Evolutionary conservation across 2,329 filamentous ascomycete genomes (phyloP), one percentile per base, ranked within the genome.

Genomic region (Colletotrichum incanum): DNA sequence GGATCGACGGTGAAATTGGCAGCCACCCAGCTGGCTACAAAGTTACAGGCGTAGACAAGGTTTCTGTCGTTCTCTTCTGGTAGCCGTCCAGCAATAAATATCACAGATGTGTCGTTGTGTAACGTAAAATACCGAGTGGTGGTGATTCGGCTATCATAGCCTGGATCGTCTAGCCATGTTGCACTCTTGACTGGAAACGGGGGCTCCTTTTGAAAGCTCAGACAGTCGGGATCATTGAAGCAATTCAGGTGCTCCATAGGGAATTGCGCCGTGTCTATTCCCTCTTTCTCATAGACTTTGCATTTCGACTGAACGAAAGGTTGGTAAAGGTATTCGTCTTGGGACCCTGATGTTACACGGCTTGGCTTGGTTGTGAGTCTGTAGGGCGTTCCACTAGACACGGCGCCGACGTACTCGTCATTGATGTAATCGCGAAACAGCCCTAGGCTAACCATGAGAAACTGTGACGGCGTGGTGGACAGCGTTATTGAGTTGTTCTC

Each of bases 301-400:
- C 71, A 73, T n/a, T 43, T 66, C 1, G 49, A 50, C 23, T 73
- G 67, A 2, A 71, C 50, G 23, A 71, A 56, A 2, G 71, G 71
- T 9, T 73, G 71, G 6, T 59, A 55, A 20, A 28, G 59, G 31
- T 50, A 14, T 37, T 6, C 20, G 18, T 23, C 9, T 23, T 5
- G 41, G 3, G 50, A 41, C 1, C 12, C 39, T 5, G 31, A 31
- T 14, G 12, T 63, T 16, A 14, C n/a, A 12, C 47, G 11, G 41
- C 7, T n/a, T 11, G 41, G 41, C 14, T 8, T 45, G 5, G 37
- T 23, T 23, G 50, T 56, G 20, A 61, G 49, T 2, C 55, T 26
- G 9, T 55, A 58, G 2, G 37, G 55, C 7, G 56, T n/a, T 6
- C 28, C 43, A 2, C 26, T 26, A 1, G 62, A 65, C 0, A 71